Evolutionary conservation across 768 basidiomycete genomes (phyloP).

Genomic region (Sarcomyxa edulis): DNA sequence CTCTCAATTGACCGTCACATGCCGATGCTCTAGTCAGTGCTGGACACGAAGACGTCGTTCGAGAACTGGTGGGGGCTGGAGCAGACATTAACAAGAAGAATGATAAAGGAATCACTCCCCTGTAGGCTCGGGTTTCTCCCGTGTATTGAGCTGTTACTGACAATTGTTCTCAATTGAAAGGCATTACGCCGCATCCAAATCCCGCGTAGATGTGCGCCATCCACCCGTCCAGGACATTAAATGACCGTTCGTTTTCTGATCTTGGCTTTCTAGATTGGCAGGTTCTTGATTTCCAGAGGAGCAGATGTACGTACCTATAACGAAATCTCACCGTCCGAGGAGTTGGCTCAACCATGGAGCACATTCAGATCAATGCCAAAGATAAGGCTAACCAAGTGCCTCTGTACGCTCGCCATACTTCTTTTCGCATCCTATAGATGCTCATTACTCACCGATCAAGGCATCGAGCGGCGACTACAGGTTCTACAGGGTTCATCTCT

Average conservation of each 20-base stretch:
- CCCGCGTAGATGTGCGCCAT: constrained; percentile 68
- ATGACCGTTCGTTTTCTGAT: constrained; percentile 19
- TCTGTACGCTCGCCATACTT: constrained; percentile 45
- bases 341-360: constrained; percentile 12
- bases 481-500: constrained; percentile 83
- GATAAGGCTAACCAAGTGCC: constrained; percentile 93
- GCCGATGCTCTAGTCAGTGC: constrained; percentile 79
- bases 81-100: constrained; percentile 78
- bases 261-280: constrained; percentile 66
- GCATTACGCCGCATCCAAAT: constrained; percentile 92
- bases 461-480: constrained; percentile 95
- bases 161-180: constrained; percentile 31
- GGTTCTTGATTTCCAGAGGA: constrained; percentile 76
- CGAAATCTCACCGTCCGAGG: constrained; percentile 24
- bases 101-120: constrained; percentile 75
- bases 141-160: constrained; percentile 1
- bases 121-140: constrained; percentile 55
- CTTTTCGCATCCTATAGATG: constrained; percentile 17
- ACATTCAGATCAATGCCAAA: constrained; percentile 80
- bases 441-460: constrained; percentile 30
- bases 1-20: constrained; percentile 6
- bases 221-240: constrained; percentile 16
- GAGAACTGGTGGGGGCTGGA: constrained; percentile 76
- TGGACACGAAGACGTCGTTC: constrained; percentile 69
- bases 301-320: constrained; percentile 72